These are phyloP conservation scores for Stachybotrys elegans DNA, from an alignment of 2,329 filamentous ascomycete species.

Conservation along the genomic window DNA sequence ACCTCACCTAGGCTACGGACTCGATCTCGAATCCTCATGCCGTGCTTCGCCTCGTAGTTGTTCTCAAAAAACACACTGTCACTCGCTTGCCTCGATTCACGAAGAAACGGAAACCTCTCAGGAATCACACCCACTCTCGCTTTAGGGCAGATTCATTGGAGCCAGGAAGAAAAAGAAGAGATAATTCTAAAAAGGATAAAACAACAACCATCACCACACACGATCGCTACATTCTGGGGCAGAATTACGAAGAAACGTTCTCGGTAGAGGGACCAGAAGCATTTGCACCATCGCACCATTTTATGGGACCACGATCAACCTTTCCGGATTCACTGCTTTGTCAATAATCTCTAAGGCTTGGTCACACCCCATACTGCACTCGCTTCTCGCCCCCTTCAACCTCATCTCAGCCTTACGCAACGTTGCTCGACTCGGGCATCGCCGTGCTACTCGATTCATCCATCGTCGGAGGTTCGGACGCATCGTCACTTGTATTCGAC, in stretches of 20 bases:
- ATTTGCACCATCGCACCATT: neutral
- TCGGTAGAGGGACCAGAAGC: slow-evolving; percentile 8
- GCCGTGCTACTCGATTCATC: neutral
- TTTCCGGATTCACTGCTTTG: neutral
- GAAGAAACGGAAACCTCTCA: neutral
- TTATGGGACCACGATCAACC: neutral
- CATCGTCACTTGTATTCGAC: neutral
- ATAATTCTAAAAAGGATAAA: slow-evolving; percentile 14
- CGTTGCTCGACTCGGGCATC: slow-evolving; percentile 7
- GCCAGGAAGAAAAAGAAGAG: slow-evolving; percentile 7
- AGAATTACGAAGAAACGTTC: slow-evolving; percentile 11
- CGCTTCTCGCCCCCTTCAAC: slow-evolving; percentile 2
- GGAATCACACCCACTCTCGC: neutral
- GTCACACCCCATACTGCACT: neutral
- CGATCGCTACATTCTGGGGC: slow-evolving; percentile 27
- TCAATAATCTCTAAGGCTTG: neutral
- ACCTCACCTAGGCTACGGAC: too few relatives aligned
- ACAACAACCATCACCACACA: slow-evolving; percentile 16
- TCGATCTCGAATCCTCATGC: slow-evolving; percentile 5
- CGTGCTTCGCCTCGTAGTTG: slow-evolving; percentile 2
- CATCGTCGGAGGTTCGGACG: neutral
- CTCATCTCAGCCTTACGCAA: slow-evolving; percentile 8
- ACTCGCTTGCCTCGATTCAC: neutral
- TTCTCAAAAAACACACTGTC: slow-evolving; percentile 5
- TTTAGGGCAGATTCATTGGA: neutral